Evolutionary conservation across 148 eudicot genomes (phyloP), one percentile per base, ranked within the genome.

Genomic region (Hydrangea macrophylla): DNA sequence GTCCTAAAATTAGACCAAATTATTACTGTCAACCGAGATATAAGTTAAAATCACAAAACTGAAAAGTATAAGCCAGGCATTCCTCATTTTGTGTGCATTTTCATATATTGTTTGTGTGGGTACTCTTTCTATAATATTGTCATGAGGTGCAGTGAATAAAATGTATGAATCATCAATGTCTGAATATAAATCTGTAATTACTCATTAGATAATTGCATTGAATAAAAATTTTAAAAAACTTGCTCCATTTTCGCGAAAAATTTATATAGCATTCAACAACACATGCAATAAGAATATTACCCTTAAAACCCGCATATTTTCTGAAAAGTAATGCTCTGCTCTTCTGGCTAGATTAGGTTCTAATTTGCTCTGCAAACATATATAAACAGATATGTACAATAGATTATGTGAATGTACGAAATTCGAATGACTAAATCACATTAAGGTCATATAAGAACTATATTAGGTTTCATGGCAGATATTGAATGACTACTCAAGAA

Each of bases 311-410:
- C 97, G 92, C 68, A 44, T 71, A 68, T 89, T 94, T 81, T 94
- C 99, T 11, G 96, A 85, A 80, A 94, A 94, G 70, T 90, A 94
- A 70, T 94, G 99, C 79, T 91, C 97, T 32, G 97, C 99, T 79
- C 99, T 87, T 72, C 82, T 88, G 36, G 88, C 88, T 59, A 91
- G 92, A 79, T 73, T 56, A 53, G 93, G 89, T 30, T 84, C 89
- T 69, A 94, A 84, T 64, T 82, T 76, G 72, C 73, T 73, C 99
- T 94, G 82, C 73, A 75, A 25, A 65, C 50, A 40, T 39, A 31
- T 32, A 8, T 18, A 48, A 48, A n/a, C n/a, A n/a, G n/a, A n/a
- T n/a, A n/a, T n/a, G 22, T 48, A n/a, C 22, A 18, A 48, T 27
- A 28, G 18, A 25, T 54, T 25, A 53, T n/a, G 55, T 44, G 32